Conservation (phyloP, 139 green algal species). For the Auxenochlorella pyrenoidosa region DNA sequence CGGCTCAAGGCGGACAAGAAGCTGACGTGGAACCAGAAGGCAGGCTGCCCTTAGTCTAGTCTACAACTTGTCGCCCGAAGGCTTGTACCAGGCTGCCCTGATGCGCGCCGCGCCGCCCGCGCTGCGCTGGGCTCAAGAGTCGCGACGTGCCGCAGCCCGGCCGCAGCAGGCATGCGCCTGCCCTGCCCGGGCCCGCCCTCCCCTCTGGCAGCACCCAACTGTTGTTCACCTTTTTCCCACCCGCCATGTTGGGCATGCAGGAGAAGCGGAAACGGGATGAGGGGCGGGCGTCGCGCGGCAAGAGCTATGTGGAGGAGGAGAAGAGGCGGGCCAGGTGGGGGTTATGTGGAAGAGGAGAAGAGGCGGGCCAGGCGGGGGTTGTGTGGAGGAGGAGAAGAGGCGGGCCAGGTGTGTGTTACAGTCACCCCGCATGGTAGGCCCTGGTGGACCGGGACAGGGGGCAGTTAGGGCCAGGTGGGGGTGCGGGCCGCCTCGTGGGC, state of each 20-base stretch:
- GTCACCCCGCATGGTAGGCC: no score
- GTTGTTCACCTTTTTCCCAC: not conserved
- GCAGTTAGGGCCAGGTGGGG: no score
- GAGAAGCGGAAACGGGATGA: constrained; percentile 37
- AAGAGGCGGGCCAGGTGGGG: constrained; percentile 17
- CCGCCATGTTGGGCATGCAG: not conserved
- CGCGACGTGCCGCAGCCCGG: no score
- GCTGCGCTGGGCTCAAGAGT: no score
- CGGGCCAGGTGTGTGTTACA: not conserved
- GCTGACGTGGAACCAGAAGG: constrained; percentile 31
- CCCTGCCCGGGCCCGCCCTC: not conserved
- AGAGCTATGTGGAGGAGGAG: constrained; percentile 31
- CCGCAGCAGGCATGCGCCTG: no score
- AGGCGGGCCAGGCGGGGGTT: not conserved
- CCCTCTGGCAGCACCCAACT: not conserved
- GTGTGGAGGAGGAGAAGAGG: constrained; percentile 34
- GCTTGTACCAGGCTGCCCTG: no score
- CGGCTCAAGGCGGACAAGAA: constrained; percentile 18
- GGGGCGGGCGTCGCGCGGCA: constrained; percentile 9
- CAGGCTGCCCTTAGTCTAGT: not conserved
- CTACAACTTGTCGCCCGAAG: no score
- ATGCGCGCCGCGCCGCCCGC: no score
- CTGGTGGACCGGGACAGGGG: no score
- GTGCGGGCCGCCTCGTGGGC: no score
- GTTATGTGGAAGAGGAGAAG: constrained; percentile 29